Evolutionary conservation across 2,329 filamentous ascomycete species (phyloP).

Genomic region (Coniochaeta prunicola): DNA sequence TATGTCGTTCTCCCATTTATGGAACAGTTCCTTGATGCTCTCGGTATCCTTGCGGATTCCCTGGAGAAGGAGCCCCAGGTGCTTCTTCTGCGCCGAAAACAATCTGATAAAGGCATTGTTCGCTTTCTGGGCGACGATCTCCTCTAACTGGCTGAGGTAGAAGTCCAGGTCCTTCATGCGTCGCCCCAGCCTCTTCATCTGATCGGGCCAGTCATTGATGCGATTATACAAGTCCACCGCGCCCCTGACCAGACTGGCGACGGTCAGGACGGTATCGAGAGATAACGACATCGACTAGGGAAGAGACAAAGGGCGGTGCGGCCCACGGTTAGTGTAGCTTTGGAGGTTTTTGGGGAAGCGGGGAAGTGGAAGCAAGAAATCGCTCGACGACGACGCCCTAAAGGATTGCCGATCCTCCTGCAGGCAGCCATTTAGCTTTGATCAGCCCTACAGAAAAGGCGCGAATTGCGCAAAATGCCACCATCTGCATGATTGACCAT

Average conservation of each 20-base stretch:
- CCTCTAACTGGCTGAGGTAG: conserved; percentile 11
- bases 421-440: too few relatives aligned
- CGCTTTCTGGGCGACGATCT: conserved; percentile 8
- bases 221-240: conserved; percentile 14
- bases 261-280: conserved; percentile 13
- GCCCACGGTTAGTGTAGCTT: not conserved
- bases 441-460: not conserved
- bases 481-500: not conserved
- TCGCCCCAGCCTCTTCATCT: conserved; percentile 15
- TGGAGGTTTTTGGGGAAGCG: not conserved
- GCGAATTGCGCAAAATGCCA: not conserved
- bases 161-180: conserved; percentile 14
- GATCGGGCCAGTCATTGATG: conserved; percentile 15
- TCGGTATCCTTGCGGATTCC: conserved; percentile 13
- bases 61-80: conserved; percentile 13
- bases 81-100: conserved; percentile 9
- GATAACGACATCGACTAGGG: not conserved
- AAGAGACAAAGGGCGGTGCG: too few relatives aligned
- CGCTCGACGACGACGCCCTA: not conserved
- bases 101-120: conserved; percentile 5
- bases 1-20: conserved; percentile 16
- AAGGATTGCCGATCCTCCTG: not conserved
- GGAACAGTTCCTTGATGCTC: conserved; percentile 14
- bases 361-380: not conserved
- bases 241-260: conserved; percentile 14